phyloP scores from a whole-genome alignment of 2,329 filamentous ascomycete species.

The Nothopassalora personata region DNA sequence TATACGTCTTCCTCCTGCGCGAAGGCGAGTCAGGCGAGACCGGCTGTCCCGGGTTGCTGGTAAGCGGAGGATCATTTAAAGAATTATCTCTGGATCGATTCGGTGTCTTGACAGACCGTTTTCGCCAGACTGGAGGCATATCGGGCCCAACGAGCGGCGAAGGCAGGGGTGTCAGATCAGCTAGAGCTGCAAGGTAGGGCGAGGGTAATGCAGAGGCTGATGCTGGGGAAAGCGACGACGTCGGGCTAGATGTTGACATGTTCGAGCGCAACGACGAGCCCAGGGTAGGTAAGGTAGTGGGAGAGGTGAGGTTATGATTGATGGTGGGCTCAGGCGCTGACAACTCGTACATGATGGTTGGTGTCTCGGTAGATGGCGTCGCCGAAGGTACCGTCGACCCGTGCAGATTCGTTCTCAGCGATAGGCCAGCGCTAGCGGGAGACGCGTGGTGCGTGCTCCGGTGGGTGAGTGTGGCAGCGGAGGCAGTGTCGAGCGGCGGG shows the following conservation, averaged over 20 bases:
- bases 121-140: constrained; percentile 39
- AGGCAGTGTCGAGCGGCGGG: constrained; percentile 14
- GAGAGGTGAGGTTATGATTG: constrained; percentile 36
- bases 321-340: constrained; percentile 7
- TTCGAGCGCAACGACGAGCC: constrained; percentile 35
- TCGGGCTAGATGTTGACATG: constrained; percentile 41
- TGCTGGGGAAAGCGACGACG: constrained; percentile 41
- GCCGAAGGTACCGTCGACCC: neutral
- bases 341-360: constrained; percentile 15
- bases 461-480: constrained; percentile 11
- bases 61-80: constrained; percentile 30
- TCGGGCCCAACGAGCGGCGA: constrained; percentile 43
- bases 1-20: constrained; percentile 45
- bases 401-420: constrained; percentile 18
- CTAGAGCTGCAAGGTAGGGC: constrained; percentile 44
- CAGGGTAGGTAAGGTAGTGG: constrained; percentile 24
- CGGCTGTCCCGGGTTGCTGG: constrained; percentile 23
- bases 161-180: constrained; percentile 49
- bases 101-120: constrained; percentile 29
- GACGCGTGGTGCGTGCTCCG: constrained; percentile 7
- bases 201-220: constrained; percentile 44
- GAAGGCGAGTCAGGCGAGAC: constrained; percentile 29
- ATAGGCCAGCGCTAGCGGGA: constrained; percentile 19
- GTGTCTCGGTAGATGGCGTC: constrained; percentile 11
- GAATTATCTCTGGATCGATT: constrained; percentile 26